Base-by-base conservation (phyloP, 768 basidiomycete species). In the Crassisporium funariophilum region DNA sequence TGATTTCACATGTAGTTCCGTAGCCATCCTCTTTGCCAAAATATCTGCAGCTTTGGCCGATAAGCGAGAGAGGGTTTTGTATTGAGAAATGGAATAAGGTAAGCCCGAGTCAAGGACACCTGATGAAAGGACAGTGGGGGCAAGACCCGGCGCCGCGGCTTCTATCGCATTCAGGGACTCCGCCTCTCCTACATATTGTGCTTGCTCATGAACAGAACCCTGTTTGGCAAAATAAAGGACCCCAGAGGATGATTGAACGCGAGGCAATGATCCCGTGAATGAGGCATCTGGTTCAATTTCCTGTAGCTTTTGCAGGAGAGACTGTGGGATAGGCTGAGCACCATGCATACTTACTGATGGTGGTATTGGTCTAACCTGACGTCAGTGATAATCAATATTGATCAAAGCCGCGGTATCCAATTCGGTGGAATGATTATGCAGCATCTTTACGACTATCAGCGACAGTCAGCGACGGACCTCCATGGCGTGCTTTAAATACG, bases 21-120 rank as follows among this genome's bases (percentile, higher is more conserved):
- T 76, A 1, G 87, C 88, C 45, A 91, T 54, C 34, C 84, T 73
- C 61, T 71, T 72, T 7, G 79, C 89, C 5, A 91, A 72, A 10
- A 65, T 56, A 37, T 65, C 62, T 2, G 79, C 83, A 10, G 80
- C 68, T 13, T 63, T 53, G 17, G 65, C 60, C 10, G 74, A 73
- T 12, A 91, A 67, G 22, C 70, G 55, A 0, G 63, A 60, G 12
- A 90, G 65, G 24, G 81, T 71, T 60, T 82, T 88, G 71, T 87
- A 88, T 61, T 90, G 84, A 0, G 84, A 86, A 36, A 91, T 74
- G 66, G 90, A 85, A 60, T 76, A 86, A 0, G 86, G 85, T 24
- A 57, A 63, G 8, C 75, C 77, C 16, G 62, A 59, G 5, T 62
- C 53, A 10, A 66, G 60, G 15, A 72, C 44, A 3, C 83, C 84